Evolutionary conservation across 441 rosid genomes (phyloP).

Genomic region (Manihot esculenta): DNA sequence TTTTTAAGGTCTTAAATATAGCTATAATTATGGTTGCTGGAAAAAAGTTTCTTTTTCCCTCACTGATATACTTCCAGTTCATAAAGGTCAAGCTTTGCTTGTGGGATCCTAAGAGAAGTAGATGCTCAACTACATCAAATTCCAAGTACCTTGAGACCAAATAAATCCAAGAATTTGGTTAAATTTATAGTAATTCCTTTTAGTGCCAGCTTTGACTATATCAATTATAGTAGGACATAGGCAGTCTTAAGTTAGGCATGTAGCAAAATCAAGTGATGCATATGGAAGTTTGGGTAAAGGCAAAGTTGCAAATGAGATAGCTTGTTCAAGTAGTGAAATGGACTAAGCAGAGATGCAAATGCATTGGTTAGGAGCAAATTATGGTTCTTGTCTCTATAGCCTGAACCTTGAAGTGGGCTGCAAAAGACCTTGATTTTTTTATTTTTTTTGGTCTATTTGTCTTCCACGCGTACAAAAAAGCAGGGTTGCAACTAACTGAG

Average conservation of each 20-base stretch:
- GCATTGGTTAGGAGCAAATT: not conserved
- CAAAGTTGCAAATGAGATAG: not conserved
- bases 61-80: not conserved
- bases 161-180: not conserved
- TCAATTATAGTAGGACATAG: too few relatives aligned
- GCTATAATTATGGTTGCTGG: not conserved
- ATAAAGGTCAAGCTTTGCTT: not conserved
- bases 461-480: not conserved
- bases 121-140: not conserved
- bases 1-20: not conserved
- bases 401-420: not conserved
- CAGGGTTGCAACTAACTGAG: not conserved
- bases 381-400: not conserved
- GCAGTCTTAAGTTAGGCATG: not conserved
- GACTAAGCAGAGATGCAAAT: not conserved
- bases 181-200: not conserved
- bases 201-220: too few relatives aligned
- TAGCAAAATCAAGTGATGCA: not conserved
- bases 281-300: not conserved
- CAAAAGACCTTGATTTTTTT: not conserved
- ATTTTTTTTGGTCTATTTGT: too few relatives aligned
- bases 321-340: too few relatives aligned
- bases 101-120: not conserved
- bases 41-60: not conserved
- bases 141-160: not conserved